Base-by-base conservation (phyloP, 1,139 yeast genomes). In the Saccharomyces hybrid region DNA sequence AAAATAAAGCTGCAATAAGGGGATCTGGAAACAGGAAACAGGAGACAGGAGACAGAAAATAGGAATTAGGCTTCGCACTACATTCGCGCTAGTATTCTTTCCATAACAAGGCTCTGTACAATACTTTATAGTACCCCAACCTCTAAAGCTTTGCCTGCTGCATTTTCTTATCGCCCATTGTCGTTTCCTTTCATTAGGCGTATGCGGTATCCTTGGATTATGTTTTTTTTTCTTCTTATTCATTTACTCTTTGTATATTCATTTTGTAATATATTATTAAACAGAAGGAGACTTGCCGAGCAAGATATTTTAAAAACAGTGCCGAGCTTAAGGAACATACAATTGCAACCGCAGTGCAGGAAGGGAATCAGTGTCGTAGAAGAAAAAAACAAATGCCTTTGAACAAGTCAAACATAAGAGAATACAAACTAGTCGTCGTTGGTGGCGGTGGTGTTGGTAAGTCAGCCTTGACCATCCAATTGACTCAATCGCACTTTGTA, bases 391-490 rank as follows among this genome's bases (percentile, higher is more conserved):
- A n/a, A 19, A 60, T 59, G 61, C 53, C 61, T 6, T 49, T 62
- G 52, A 59, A 59, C 32, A 64, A 63, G 51, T 59, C 64, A 24
- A 68, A 63, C 50, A 64, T 71, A 34, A 70, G 84, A 70, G 95
- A 86, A 71, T 89, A 85, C 72, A 89, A 91, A 69, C 75, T 93
- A 59, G 97, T 91, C 21, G 97, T 93, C 55, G 96, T 93, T 53
- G 98, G 98, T 55, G 98, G 97, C 51, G 98, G 98, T 72, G 97
- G 97, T 72, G 98, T 93, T 57, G 99, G 99, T 74, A 93, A 93
- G 72, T 88, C 96, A 9, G 98, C 98, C 8, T 76, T 91, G 61
- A 91, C 97, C 53, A 90, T 91, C 61, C 95, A 90, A 71, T 77
- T 86, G 64, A 88, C 90, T 58, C 97, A 90, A 70, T 83, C 90